Conservation (phyloP, 176 grass and related monocot species). For the Dactylis glomerata region DNA sequence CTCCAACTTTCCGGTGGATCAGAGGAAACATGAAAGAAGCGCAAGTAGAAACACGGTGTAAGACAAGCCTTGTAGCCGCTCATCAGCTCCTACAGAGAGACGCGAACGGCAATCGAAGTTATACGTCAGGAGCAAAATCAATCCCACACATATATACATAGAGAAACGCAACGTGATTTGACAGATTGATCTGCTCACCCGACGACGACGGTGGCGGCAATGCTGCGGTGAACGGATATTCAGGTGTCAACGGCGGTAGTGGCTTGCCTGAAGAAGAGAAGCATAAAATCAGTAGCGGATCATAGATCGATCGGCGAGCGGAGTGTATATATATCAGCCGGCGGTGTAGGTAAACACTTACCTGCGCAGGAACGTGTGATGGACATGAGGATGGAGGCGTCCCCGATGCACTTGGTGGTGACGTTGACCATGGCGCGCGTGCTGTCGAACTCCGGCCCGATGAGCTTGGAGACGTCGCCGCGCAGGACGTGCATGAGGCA, state of each 20-base stretch:
- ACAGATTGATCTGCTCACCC: slow-evolving; percentile 8
- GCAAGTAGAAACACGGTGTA: not conserved
- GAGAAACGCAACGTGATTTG: not conserved
- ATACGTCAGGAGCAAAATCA: not conserved
- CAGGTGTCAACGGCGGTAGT: slow-evolving; percentile 40
- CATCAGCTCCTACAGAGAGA: not conserved
- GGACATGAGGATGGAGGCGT: not conserved
- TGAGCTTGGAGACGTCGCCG: slow-evolving; percentile 19
- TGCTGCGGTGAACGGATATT: slow-evolving; percentile 24
- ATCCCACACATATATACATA: not conserved
- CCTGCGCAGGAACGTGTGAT: slow-evolving; percentile 18
- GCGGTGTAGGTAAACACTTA: not conserved
- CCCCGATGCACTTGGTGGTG: slow-evolving; percentile 24
- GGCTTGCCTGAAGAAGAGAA: slow-evolving; percentile 11
- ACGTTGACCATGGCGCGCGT: slow-evolving; percentile 39
- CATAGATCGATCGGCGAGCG: not conserved
- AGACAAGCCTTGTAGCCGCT: not conserved
- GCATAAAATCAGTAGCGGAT: not conserved
- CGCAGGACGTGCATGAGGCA: slow-evolving; percentile 47
- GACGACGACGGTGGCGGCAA: slow-evolving; percentile 7
- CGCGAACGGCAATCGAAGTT: not conserved
- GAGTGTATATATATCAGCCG: too few species aligned
- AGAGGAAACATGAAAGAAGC: not conserved
- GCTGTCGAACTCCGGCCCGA: slow-evolving; percentile 36
- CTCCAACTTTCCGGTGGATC: not conserved